Evolutionary conservation across 2,329 filamentous ascomycete species (phyloP).

Genomic region (Trichoderma lentiforme): DNA sequence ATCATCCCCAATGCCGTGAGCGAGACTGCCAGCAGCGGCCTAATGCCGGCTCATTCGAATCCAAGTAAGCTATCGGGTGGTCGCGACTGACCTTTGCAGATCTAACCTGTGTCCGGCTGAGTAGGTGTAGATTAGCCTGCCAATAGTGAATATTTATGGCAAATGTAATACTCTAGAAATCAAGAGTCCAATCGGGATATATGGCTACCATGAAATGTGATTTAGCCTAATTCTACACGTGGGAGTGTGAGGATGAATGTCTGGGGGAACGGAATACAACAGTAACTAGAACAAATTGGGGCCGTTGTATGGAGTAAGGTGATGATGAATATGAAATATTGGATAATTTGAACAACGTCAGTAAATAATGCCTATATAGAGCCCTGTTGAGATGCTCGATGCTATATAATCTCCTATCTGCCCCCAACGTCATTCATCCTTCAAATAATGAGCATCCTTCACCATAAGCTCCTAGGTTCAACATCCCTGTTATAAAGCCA

Average conservation of each 20-base stretch:
- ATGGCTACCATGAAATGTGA: not conserved
- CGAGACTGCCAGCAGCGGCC: not conserved
- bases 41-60: not conserved
- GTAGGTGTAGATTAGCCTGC: not conserved
- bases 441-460: not conserved
- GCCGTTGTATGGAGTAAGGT: not conserved
- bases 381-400: not conserved
- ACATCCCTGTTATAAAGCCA: not conserved
- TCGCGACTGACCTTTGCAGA: not conserved
- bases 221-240: not conserved
- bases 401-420: not conserved
- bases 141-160: not conserved
- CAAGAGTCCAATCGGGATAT: not conserved
- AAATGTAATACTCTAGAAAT: not conserved
- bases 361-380: not conserved
- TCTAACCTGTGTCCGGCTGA: conserved; percentile 8
- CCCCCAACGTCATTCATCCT: not conserved
- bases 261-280: not conserved
- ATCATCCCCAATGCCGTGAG: not conserved
- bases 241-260: not conserved
- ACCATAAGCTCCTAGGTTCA: not conserved
- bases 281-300: not conserved
- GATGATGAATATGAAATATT: not conserved
- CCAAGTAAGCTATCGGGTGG: not conserved
- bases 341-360: not conserved